phyloP scores from a whole-genome alignment of 768 basidiomycete genomes.

The Agrocybe pediades region DNA sequence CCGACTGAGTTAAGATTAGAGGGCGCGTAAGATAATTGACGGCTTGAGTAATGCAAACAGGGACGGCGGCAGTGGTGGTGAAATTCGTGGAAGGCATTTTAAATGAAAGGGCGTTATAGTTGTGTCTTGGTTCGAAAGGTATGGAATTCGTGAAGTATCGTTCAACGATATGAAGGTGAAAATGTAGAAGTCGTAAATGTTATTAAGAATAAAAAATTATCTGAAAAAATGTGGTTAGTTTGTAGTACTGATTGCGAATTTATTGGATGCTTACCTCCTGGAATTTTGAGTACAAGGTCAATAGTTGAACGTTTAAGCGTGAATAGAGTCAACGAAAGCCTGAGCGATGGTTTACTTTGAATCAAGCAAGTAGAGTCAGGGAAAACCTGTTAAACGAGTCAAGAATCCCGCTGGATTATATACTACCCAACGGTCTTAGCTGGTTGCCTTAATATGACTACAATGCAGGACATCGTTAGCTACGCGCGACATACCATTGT shows the following conservation, averaged over 20 bases:
- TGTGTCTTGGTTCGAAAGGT: neutral
- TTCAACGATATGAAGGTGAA: neutral
- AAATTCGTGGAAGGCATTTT: neutral
- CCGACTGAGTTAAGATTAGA: conserved; percentile 24
- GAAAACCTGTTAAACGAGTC: conserved; percentile 14
- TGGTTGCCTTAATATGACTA: neutral
- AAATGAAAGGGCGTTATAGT: neutral
- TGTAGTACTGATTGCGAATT: neutral
- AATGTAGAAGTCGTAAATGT: conserved; percentile 1
- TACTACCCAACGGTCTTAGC: neutral
- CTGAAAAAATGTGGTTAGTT: neutral
- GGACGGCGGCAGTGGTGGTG: neutral
- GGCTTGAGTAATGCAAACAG: conserved; percentile 27
- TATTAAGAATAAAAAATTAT: neutral
- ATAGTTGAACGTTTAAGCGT: neutral
- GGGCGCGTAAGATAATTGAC: conserved; percentile 37
- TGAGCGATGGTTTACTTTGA: neutral
- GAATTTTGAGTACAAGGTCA: neutral
- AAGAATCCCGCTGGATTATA: neutral
- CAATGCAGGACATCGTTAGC: neutral
- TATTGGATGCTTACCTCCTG: conserved; percentile 1
- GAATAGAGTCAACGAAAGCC: neutral
- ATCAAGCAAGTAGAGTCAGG: conserved; percentile 7
- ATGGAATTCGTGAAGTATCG: neutral
- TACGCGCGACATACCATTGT: neutral